Evolutionary conservation across 306 rosid species (phyloP).

Genomic region (Lotus japonicus): DNA sequence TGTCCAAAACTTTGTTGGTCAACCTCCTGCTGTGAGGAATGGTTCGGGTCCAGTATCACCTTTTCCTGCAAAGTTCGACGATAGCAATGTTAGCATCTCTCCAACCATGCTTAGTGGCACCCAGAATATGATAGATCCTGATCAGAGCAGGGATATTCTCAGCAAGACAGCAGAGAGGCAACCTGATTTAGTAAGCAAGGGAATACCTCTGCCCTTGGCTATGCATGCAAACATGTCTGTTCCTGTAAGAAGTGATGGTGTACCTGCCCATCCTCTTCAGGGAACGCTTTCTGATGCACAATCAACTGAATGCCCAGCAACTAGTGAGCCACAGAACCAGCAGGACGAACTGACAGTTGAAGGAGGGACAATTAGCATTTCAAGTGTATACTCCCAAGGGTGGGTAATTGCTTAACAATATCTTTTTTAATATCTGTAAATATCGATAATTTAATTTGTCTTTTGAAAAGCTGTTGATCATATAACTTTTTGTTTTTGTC

Average conservation of each 20-base stretch:
- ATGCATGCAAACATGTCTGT: constrained; percentile 45
- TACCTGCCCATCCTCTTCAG: constrained; percentile 61
- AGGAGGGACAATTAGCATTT: constrained; percentile 93
- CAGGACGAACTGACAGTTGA: constrained; percentile 64
- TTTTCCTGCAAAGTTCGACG: constrained; percentile 79
- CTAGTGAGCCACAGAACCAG: constrained; percentile 45
- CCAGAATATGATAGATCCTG: constrained; percentile 51
- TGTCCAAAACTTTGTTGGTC: constrained; percentile 63
- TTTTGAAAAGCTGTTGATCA: background rate
- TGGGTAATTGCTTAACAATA: constrained; percentile 32
- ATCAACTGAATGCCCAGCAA: constrained; percentile 48
- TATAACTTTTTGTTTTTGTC: background rate
- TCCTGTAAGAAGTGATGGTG: constrained; percentile 59
- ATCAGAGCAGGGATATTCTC: constrained; percentile 47
- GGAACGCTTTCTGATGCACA: constrained; percentile 62
- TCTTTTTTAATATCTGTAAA: background rate
- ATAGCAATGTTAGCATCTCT: constrained; percentile 48
- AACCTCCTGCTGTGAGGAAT: constrained; percentile 58
- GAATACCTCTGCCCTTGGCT: constrained; percentile 42
- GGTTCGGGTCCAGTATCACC: constrained; percentile 56
- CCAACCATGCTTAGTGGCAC: constrained; percentile 54
- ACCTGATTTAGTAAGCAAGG: constrained; percentile 61
- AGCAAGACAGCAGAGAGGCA: constrained; percentile 49
- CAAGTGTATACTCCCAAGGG: constrained; percentile 94
- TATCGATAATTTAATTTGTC: background rate